Percentiles rank a stretch among this genome's conserved stretches.
Evolutionary conservation across 2,329 filamentous ascomycete species (phyloP).

Genomic region (Didymella lethalis): DNA sequence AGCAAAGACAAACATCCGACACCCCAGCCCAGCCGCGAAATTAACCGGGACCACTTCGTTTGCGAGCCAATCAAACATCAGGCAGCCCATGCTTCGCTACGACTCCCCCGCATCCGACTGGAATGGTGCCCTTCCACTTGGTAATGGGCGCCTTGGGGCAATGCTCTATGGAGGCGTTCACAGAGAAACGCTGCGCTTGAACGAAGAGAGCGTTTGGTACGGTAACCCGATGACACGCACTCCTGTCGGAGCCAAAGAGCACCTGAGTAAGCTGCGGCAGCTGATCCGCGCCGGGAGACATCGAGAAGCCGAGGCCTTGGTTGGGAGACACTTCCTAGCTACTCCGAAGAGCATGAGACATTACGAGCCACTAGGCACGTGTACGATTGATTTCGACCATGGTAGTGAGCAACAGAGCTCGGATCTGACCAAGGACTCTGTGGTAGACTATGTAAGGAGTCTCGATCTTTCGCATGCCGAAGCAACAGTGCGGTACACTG

Average conservation of each 20-base stretch:
- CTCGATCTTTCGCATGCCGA: conserved; percentile 53
- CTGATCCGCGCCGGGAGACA: conserved; percentile 54
- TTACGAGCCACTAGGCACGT: conserved; percentile 56
- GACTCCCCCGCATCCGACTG: conserved; percentile 36
- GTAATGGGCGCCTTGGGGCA: conserved; percentile 58
- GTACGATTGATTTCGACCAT: conserved; percentile 17
- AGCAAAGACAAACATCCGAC: conserved; percentile 7
- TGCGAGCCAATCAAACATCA: conserved; percentile 13
- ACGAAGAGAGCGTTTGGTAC: conserved; percentile 55
- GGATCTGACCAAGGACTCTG: conserved; percentile 11
- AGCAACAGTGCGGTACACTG: conserved; percentile 50
- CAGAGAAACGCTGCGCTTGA: conserved; percentile 57
- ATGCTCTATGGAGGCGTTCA: conserved; percentile 58
- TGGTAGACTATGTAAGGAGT: conserved; percentile 48
- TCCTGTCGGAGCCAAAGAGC: conserved; percentile 43
- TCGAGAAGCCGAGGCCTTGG: conserved; percentile 54
- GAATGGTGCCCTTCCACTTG: conserved; percentile 57
- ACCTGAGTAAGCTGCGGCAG: conserved; percentile 52
- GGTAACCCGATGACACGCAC: conserved; percentile 53
- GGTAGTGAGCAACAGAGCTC: not conserved
- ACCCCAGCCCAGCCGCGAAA: not conserved
- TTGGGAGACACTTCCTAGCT: conserved; percentile 55
- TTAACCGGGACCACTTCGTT: conserved; percentile 17
- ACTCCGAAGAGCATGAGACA: conserved; percentile 58
- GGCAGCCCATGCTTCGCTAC: conserved; percentile 20